Evolutionary conservation across 1,284 basidiomycete genomes (phyloP).

Genomic region (Puccinia horiana): DNA sequence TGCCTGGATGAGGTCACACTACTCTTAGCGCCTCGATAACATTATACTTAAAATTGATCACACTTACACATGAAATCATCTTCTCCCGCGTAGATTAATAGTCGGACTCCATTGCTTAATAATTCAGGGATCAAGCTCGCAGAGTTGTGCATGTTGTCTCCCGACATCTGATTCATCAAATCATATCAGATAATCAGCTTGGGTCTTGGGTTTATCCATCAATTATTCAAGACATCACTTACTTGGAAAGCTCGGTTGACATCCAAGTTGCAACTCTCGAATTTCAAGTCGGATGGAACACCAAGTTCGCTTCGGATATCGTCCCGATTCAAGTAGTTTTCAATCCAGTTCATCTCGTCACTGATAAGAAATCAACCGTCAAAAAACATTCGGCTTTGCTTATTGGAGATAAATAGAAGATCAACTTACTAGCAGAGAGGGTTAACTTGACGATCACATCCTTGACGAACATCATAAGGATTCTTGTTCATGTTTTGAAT

Average conservation of each 20-base stretch:
- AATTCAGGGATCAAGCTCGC: constrained; percentile 73
- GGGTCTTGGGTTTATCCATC: constrained; percentile 53
- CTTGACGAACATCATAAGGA: constrained; percentile 77
- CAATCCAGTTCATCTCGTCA: constrained; percentile 73
- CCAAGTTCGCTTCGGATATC: constrained; percentile 74
- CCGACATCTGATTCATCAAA: constrained; percentile 62
- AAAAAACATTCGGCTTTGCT: background rate
- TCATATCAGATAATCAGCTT: constrained; percentile 63
- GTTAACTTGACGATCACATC: constrained; percentile 71
- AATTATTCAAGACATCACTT: constrained; percentile 45
- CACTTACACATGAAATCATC: constrained; percentile 68
- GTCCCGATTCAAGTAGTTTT: constrained; percentile 73
- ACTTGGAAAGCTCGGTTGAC: constrained; percentile 60
- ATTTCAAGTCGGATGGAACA: constrained; percentile 66
- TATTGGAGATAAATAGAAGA: constrained; percentile 48
- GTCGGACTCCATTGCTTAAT: constrained; percentile 71
- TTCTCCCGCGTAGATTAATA: constrained; percentile 80
- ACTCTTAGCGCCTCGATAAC: background rate
- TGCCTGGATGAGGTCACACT: constrained; percentile 60
- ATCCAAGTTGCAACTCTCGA: constrained; percentile 66
- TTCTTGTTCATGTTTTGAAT: constrained; percentile 62
- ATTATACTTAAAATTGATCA: background rate
- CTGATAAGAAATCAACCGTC: background rate
- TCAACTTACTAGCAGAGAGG: constrained; percentile 57
- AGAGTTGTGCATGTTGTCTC: constrained; percentile 76